phyloP scores from a whole-genome alignment of 352 stramenopile genomes.

The Phytopythium boreale region DNA sequence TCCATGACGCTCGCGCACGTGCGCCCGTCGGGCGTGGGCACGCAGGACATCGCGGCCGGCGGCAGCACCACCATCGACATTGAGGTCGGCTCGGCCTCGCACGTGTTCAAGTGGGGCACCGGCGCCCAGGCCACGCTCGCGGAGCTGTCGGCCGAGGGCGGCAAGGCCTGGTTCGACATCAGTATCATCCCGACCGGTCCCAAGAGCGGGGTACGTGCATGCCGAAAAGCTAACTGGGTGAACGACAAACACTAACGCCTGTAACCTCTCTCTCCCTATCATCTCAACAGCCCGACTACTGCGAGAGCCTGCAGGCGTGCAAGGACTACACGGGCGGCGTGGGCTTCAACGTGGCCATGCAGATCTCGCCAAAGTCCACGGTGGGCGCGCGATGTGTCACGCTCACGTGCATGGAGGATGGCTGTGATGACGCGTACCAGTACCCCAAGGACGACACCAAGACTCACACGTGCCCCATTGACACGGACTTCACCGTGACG shows the following conservation, averaged over 20 bases:
- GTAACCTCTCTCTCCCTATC: not conserved
- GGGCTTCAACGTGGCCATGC: constrained; percentile 66
- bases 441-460: constrained; percentile 72
- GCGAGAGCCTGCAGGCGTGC: constrained; percentile 41
- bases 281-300: constrained; percentile 44
- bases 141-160: constrained; percentile 58
- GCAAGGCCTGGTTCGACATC: constrained; percentile 66
- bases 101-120: constrained; percentile 50
- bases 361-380: constrained; percentile 40
- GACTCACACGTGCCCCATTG: constrained; percentile 49
- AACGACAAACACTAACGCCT: not conserved
- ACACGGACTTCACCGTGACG: constrained; percentile 53
- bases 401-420: constrained; percentile 52
- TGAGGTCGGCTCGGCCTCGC: constrained; percentile 23
- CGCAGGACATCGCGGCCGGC: constrained; percentile 27
- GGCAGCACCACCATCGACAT: constrained; percentile 30
- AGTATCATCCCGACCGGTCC: constrained; percentile 69
- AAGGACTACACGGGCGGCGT: constrained; percentile 59
- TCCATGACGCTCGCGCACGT: constrained; percentile 44
- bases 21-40: constrained; percentile 18
- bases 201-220: constrained; percentile 50
- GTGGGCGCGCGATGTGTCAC: constrained; percentile 38
- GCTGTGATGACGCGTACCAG: constrained; percentile 57
- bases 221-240: constrained; percentile 10
- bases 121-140: constrained; percentile 55